These are phyloP conservation scores for Ajuga reptans DNA, from an alignment of 305 asterid genomes.

Conservation along the genomic window DNA sequence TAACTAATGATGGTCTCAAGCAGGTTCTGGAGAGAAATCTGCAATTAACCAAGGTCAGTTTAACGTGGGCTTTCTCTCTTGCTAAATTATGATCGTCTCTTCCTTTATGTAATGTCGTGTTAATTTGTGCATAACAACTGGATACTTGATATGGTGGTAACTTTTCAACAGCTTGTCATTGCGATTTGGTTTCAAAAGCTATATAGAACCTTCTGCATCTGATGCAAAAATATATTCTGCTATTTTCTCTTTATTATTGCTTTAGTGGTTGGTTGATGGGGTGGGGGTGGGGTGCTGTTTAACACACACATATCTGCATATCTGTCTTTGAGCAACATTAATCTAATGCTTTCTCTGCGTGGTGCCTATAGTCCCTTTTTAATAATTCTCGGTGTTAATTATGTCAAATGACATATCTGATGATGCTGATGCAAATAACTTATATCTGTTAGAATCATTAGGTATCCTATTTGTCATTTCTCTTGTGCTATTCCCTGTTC, in stretches of 20 bases:
- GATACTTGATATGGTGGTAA: background rate
- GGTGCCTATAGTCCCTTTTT: background rate
- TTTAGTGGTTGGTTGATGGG: background rate
- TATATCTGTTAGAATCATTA: background rate
- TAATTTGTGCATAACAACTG: background rate
- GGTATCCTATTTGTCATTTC: background rate
- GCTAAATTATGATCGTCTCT: background rate
- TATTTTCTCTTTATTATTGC: background rate
- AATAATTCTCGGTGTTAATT: background rate
- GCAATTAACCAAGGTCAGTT: slow-evolving; percentile 51
- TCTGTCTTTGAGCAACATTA: too few species aligned
- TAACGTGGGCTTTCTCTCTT: background rate
- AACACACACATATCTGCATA: too few species aligned
- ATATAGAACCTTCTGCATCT: background rate
- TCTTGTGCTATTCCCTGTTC: background rate
- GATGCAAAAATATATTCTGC: background rate
- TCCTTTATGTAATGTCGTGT: background rate
- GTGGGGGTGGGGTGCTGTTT: background rate
- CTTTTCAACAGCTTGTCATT: background rate
- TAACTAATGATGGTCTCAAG: slow-evolving; percentile 48
- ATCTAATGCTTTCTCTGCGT: background rate
- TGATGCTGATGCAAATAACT: background rate
- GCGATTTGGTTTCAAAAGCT: background rate
- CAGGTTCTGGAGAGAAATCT: slow-evolving; percentile 48
- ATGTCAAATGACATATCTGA: background rate